A percentile compares a stretch with the other conserved stretches of the same genome.
Evolutionary conservation across 768 basidiomycete genomes (phyloP).

Genomic region (Mycena polygramma): DNA sequence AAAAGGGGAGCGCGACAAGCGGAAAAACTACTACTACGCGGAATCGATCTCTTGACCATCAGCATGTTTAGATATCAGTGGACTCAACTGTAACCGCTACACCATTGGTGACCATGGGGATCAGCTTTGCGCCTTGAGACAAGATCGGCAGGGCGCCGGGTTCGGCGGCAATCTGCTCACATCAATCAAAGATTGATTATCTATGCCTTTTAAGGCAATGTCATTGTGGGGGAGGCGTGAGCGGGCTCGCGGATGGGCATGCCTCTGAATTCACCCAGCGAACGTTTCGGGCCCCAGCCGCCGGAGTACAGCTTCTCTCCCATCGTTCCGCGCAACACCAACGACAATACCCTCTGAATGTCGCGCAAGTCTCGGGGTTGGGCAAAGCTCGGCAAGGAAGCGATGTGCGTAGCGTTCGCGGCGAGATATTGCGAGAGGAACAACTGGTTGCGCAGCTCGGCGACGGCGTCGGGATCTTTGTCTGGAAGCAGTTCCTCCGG

Average conservation of each 20-base stretch:
- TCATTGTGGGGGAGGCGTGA: no score
- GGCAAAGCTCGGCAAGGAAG: slow-evolving; percentile 10
- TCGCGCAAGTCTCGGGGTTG: slow-evolving; percentile 15
- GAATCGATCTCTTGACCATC: no score
- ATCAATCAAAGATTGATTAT: no score
- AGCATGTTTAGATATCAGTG: no score
- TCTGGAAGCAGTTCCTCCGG: slow-evolving; percentile 13
- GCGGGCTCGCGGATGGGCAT: slow-evolving; percentile 1
- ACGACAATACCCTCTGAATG: slow-evolving; percentile 2
- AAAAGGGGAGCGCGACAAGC: no score
- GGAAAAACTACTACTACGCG: no score
- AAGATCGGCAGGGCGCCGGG: no score
- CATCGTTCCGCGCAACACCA: slow-evolving; percentile 5
- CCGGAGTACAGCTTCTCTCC: neutral
- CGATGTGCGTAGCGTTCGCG: slow-evolving; percentile 7
- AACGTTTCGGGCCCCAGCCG: slow-evolving; percentile 2
- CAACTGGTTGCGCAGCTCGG: slow-evolving; percentile 17
- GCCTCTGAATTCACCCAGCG: slow-evolving; percentile 13
- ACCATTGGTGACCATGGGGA: no score
- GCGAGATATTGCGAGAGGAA: slow-evolving; percentile 14
- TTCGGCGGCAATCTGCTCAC: no score
- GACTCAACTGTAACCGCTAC: no score
- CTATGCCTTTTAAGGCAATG: no score
- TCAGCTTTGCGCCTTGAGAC: no score
- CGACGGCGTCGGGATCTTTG: slow-evolving; percentile 13